Percentiles rank a stretch among this genome's conserved stretches.
These are phyloP conservation scores for Corymbia citriodora DNA, from an alignment of 441 rosid species.

Conservation along the genomic window DNA sequence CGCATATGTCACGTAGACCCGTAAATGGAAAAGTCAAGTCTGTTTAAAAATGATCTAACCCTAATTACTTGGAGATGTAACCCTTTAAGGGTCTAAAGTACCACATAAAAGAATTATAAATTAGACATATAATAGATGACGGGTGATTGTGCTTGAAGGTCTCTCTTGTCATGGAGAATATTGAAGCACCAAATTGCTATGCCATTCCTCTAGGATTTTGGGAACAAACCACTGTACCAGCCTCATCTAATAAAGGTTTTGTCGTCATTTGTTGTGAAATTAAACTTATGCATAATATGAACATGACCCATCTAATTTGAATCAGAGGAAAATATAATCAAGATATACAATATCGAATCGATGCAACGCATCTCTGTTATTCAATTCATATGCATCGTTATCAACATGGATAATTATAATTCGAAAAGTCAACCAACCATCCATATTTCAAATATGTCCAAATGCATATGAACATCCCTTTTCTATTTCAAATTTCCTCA, in stretches of 20 bases:
- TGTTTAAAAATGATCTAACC: too few relatives aligned
- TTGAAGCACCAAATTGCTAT: background rate
- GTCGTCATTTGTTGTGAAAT: background rate
- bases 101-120: background rate
- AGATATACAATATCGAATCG: rapidly evolving
- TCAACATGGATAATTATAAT: background rate
- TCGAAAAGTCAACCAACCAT: background rate
- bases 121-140: background rate
- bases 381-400: background rate
- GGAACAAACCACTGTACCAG: background rate
- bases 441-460: background rate
- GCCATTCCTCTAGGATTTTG: background rate
- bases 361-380: background rate
- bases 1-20: too few relatives aligned
- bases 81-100: background rate
- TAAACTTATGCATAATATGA: background rate
- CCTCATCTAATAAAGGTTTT: background rate
- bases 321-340: background rate
- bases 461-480: background rate
- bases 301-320: background rate
- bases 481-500: background rate
- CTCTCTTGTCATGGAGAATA: background rate
- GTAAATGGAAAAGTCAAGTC: too few relatives aligned
- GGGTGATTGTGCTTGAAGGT: background rate
- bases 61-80: background rate